These are phyloP conservation scores for Metschnikowia peoriensis DNA, from an alignment of 805 yeast species.

Conservation along the genomic window DNA sequence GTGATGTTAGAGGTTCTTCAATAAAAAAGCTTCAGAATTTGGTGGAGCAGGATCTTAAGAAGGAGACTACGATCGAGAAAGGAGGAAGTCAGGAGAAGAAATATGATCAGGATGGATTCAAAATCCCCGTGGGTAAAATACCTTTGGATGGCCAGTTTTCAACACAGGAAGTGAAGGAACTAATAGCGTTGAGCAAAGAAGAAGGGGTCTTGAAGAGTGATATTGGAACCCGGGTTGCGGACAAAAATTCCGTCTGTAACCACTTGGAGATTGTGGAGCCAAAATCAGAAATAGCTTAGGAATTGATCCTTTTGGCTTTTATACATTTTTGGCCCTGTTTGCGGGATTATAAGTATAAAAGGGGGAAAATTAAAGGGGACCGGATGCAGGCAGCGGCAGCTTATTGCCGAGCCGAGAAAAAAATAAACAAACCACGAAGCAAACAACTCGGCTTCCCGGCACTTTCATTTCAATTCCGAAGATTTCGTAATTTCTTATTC, in stretches of 20 bases:
- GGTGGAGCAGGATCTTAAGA: conserved; percentile 21
- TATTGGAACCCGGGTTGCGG: conserved; percentile 27
- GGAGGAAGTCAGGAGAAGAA: neutral
- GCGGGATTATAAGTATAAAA: too few species aligned
- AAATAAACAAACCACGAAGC: too few species aligned
- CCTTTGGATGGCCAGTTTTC: conserved; percentile 43
- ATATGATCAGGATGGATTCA: conserved; percentile 36
- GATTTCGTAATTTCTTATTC: too few species aligned
- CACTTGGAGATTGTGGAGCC: conserved; percentile 26
- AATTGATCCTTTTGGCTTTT: too few species aligned
- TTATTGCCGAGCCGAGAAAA: too few species aligned
- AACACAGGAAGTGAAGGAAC: conserved; percentile 29
- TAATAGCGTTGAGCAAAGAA: conserved; percentile 31
- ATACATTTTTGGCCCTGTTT: too few species aligned
- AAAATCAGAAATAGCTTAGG: neutral
- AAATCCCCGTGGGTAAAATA: conserved; percentile 36
- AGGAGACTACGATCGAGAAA: neutral
- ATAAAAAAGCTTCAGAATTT: conserved; percentile 27
- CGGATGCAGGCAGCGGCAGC: too few species aligned
- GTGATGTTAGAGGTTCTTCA: conserved; percentile 16
- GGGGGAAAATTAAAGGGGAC: too few species aligned
- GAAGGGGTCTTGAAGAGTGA: conserved; percentile 28
- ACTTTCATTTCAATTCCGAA: too few species aligned
- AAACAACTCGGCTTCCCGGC: too few species aligned
- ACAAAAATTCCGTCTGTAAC: conserved; percentile 29